A percentile compares a stretch with the other conserved stretches of the same genome.
These are phyloP conservation scores for Camelina sativa DNA, from an alignment of 345 rosid genomes.

Conservation along the genomic window DNA sequence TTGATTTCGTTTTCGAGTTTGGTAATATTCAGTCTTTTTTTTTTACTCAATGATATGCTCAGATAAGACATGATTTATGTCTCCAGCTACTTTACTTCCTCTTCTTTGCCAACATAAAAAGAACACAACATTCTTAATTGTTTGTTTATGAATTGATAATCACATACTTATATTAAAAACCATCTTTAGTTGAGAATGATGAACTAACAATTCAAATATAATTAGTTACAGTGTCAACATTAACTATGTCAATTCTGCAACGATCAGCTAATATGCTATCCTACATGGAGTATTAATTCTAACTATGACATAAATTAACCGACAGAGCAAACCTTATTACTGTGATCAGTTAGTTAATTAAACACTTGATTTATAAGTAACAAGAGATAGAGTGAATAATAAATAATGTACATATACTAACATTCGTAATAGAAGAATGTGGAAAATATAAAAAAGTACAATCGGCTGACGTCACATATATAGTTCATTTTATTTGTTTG, in stretches of 20 bases:
- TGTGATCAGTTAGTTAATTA: conserved; percentile 20
- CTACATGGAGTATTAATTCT: background rate
- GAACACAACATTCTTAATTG: background rate
- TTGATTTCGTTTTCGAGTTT: conserved; percentile 25
- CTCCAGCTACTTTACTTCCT: background rate
- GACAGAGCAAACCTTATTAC: background rate
- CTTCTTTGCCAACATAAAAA: background rate
- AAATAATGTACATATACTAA: conserved; percentile 3
- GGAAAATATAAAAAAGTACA: background rate
- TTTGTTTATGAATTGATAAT: background rate
- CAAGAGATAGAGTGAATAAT: conserved; percentile 21
- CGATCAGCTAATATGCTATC: conserved; percentile 4
- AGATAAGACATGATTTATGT: conserved; percentile 7
- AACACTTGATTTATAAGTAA: conserved; percentile 13
- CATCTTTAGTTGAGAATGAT: background rate
- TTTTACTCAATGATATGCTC: conserved; percentile 17
- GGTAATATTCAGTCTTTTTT: conserved; percentile 13
- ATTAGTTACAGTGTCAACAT: conserved; percentile 7
- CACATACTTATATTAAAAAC: background rate
- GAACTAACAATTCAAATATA: background rate
- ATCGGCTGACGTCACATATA: conserved; percentile 1
- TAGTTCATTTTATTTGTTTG: conserved; percentile 27
- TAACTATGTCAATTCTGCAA: conserved; percentile 12
- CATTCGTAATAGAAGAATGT: conserved; percentile 19
- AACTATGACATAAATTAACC: background rate